Evolutionary conservation across 2,329 filamentous ascomycete species (phyloP), one percentile per base, ranked within the genome.

Genomic region (Xylariaceae sp.): DNA sequence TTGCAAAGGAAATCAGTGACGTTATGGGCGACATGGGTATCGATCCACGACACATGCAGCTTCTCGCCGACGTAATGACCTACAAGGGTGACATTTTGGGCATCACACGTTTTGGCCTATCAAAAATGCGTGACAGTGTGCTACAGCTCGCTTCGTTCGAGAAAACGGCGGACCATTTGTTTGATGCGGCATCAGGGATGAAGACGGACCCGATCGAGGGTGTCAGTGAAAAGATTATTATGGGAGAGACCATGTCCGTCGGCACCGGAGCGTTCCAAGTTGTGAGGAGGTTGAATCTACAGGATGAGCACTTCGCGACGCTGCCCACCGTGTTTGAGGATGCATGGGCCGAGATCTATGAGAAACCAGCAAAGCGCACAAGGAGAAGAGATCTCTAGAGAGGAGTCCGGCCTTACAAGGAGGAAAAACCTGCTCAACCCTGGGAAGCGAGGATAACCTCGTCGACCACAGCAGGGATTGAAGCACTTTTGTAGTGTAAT

Each of bases 11-110:
- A 75, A 97, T 99, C 65, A 81, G 80, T 49, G 79, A 80, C 49
- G 94, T 97, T 67, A 99, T 97, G 92, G 83, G 83, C 34, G 85
- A 87, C 69, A 96, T 99, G 91, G 85, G 84, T 71, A 97, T 99
- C 65, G 94, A 99, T 72, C 92, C 92, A 42, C 88, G 94, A 52
- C 94, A 99, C 74, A 97, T 99, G 91, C 88, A 96, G 70, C 81
- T 99, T 16, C 83, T 99, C 1, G 92, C 94, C 10, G 94, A 99
- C 67, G 92, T 96, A 50, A 99, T 99, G 94, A 97, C 94, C 0
- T 97, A 92, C 80, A 97, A 96, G 76, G 94, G 94, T 47, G 92
- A 97, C 63, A 89, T 99, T 0, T 80, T 96, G 16, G 94, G 94
- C 48, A 99, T 99, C 68, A 99, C 94, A 2, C 87, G 94, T 30